These are phyloP conservation scores for Glaciozyma martinii DNA, from an alignment of 768 basidiomycete species.

Conservation along the genomic window DNA sequence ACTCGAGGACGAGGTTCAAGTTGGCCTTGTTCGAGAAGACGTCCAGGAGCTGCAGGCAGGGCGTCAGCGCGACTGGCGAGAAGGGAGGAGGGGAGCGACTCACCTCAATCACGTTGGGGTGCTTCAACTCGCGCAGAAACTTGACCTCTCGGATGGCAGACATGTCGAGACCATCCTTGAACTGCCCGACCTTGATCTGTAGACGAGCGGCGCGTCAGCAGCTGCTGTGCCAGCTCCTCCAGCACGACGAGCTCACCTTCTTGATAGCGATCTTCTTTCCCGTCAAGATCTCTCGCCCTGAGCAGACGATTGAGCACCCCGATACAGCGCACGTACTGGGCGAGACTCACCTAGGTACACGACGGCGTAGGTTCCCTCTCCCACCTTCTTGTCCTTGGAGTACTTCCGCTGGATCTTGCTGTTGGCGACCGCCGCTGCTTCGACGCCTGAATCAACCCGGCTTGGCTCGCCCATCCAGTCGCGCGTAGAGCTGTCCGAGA, in stretches of 20 bases:
- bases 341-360: conserved; percentile 24
- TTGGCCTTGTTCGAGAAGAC: conserved; percentile 95
- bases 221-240: neutral
- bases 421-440: conserved; percentile 30
- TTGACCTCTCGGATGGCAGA: conserved; percentile 97
- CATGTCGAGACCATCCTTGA: conserved; percentile 87
- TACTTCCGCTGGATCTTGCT: conserved; percentile 22
- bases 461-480: neutral
- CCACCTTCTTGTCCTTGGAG: conserved; percentile 44
- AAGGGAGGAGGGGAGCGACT: neutral
- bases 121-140: conserved; percentile 83
- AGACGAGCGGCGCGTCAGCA: neutral
- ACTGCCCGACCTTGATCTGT: conserved; percentile 35
- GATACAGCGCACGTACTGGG: too few relatives aligned
- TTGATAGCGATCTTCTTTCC: conserved; percentile 90
- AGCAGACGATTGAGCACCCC: neutral
- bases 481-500: too few relatives aligned
- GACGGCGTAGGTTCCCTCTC: conserved; percentile 58
- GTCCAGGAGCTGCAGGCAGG: conserved; percentile 67
- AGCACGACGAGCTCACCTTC: conserved; percentile 59
- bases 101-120: conserved; percentile 91
- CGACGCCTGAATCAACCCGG: conserved; percentile 1
- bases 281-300: conserved; percentile 65
- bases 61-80: neutral
- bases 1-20: conserved; percentile 93